Conservation (phyloP, 768 basidiomycete species). For the Macrolepiota fuliginosa region DNA sequence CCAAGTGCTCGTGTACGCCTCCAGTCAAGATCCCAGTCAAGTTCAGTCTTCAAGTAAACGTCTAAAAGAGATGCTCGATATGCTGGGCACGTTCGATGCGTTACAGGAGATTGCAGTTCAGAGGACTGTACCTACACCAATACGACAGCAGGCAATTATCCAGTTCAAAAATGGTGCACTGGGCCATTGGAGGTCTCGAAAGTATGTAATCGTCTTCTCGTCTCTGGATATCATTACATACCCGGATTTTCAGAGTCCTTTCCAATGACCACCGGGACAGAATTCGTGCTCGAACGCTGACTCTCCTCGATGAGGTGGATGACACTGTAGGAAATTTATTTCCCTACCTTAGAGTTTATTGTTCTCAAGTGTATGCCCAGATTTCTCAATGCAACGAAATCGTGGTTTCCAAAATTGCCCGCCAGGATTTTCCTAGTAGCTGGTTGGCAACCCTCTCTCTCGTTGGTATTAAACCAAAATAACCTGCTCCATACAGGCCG, state of each 20-base stretch:
- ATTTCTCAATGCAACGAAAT: conserved; percentile 77
- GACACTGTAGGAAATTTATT: conserved; percentile 52
- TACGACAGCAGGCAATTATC: conserved; percentile 81
- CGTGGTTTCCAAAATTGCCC: conserved; percentile 73
- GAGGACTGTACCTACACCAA: conserved; percentile 52
- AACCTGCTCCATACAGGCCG: conserved; percentile 42
- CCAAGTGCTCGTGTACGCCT: conserved; percentile 62
- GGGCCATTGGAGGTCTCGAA: conserved; percentile 75
- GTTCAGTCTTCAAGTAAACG: conserved; percentile 51
- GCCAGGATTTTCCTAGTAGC: conserved; percentile 68
- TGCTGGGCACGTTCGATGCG: conserved; percentile 68
- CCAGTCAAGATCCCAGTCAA: conserved; percentile 66
- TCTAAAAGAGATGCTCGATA: conserved; percentile 65
- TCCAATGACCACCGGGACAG: conserved; percentile 61
- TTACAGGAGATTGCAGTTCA: conserved; percentile 73
- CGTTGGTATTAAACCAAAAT: background rate
- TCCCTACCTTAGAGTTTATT: background rate
- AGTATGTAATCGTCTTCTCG: conserved; percentile 38
- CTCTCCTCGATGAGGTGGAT: conserved; percentile 75
- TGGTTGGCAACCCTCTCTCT: conserved; percentile 48
- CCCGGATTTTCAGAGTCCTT: conserved; percentile 48
- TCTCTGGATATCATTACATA: conserved; percentile 4
- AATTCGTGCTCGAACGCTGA: conserved; percentile 65
- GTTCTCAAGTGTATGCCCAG: conserved; percentile 33
- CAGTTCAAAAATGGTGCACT: conserved; percentile 84